Evolutionary conservation across 768 basidiomycete genomes (phyloP), one percentile per base, ranked within the genome.

Genomic region (Butyriboletus loyo): DNA sequence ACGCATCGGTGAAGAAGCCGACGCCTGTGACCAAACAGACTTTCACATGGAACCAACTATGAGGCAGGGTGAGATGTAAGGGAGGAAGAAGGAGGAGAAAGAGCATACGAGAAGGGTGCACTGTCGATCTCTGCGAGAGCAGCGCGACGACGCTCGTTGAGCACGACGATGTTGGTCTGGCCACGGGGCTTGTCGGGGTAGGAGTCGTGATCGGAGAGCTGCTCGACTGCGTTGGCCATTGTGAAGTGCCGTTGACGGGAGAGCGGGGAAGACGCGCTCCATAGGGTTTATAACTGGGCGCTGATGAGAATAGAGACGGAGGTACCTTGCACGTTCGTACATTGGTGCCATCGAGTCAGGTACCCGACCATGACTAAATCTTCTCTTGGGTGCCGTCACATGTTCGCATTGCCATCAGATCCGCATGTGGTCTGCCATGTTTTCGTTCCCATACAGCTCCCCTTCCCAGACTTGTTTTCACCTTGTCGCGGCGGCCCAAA

Each of bases 1-100:
- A 84, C 81, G 86, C 84, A 72, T 90, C 92, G 44, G 92, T 92
- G 77, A 93, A 95, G 79, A 95, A 94, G 25, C 92, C 92, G 10
- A 87, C 87, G 60, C 92, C 90, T 3, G 89, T 74, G 11, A 81
- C 80, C 51, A 82, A 57, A 60, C 81, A 83, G 55, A 85, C 78
- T 69, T 91, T 92, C 51, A 86, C 83, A 62, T 94, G 92, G 75
- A 92, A 93, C 84, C 86, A 89, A 7, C 87, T 88, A 49, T 2
- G 37, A 30, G 50, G 39, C 5, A 21, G 27, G 2, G 15, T 46
- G 24, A 60, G 47, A 30, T 5, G 22, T 17, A 13, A 22, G 0
- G 45, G 45, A 21, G 11, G n/a, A 24, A 2, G 13, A 10, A 22
- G 19, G 31, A 5, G 36, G 31, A 5, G 36, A 30, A 39, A 43